Conservation (phyloP, 768 basidiomycete genomes). For the Artomyces pyxidatus region DNA sequence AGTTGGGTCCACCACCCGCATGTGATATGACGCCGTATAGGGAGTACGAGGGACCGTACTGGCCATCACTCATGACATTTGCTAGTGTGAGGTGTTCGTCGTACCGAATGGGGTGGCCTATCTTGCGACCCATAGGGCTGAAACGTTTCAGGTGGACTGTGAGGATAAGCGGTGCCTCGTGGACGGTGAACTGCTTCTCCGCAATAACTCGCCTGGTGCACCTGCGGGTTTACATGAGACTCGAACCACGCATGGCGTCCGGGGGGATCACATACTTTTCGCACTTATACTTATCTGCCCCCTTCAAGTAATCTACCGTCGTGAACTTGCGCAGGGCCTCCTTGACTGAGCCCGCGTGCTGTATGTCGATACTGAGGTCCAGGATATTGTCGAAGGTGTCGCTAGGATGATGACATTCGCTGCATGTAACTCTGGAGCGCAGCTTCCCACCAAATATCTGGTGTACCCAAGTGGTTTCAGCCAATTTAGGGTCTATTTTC, state of each 20-base stretch:
- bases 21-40: conserved; percentile 92
- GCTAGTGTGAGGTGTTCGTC: conserved; percentile 64
- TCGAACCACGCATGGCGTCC: neutral
- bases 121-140: conserved; percentile 83
- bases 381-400: conserved; percentile 96
- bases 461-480: conserved; percentile 91
- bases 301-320: conserved; percentile 73
- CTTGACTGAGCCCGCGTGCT: conserved; percentile 48
- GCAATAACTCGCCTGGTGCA: conserved; percentile 91
- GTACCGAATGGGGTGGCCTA: conserved; percentile 70
- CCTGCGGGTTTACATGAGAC: conserved; percentile 31
- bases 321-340: conserved; percentile 77
- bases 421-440: conserved; percentile 86
- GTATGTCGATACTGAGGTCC: conserved; percentile 89
- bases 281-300: conserved; percentile 95
- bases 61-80: conserved; percentile 76
- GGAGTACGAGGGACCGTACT: conserved; percentile 71
- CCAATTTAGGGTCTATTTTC: conserved; percentile 61
- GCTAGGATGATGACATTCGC: conserved; percentile 73
- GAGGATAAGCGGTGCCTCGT: conserved; percentile 80
- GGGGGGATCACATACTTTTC: conserved; percentile 69
- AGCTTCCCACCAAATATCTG: conserved; percentile 88
- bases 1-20: conserved; percentile 87
- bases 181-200: conserved; percentile 82
- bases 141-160: conserved; percentile 96